These are phyloP conservation scores for Viola odorata DNA, from an alignment of 345 rosid species.

Conservation along the genomic window DNA sequence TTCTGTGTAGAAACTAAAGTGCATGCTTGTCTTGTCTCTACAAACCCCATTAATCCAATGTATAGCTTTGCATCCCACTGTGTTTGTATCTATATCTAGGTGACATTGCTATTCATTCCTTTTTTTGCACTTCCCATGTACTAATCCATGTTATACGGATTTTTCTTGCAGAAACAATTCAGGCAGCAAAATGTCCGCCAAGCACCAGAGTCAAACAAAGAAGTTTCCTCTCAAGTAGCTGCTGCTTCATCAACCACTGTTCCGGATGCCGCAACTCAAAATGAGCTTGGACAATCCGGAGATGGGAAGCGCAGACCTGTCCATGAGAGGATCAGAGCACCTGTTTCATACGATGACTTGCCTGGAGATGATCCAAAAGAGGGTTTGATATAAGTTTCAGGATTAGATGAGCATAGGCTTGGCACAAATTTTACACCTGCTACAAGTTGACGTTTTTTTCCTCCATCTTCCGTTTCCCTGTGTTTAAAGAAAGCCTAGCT, in stretches of 20 bases:
- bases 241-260: conserved; percentile 22
- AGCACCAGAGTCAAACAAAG: conserved; percentile 25
- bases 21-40: neutral
- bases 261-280: conserved; percentile 21
- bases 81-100: neutral
- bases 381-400: neutral
- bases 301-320: conserved; percentile 45
- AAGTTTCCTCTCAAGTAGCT: conserved; percentile 24
- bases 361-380: conserved; percentile 25
- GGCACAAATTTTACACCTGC: neutral
- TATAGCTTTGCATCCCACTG: neutral
- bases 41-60: neutral
- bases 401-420: neutral
- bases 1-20: too few species aligned
- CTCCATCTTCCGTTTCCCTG: neutral
- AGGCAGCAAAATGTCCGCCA: conserved; percentile 40
- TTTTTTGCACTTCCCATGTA: neutral
- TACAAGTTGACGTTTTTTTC: too few species aligned
- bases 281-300: conserved; percentile 24
- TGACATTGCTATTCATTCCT: neutral
- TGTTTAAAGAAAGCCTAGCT: neutral
- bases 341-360: conserved; percentile 79
- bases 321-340: conserved; percentile 76
- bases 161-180: conserved; percentile 71
- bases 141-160: neutral